A percentile compares a stretch with the other conserved stretches of the same genome.
Evolutionary conservation across 805 yeast genomes (phyloP).

Genomic region (Yamadazyma laniorum): DNA sequence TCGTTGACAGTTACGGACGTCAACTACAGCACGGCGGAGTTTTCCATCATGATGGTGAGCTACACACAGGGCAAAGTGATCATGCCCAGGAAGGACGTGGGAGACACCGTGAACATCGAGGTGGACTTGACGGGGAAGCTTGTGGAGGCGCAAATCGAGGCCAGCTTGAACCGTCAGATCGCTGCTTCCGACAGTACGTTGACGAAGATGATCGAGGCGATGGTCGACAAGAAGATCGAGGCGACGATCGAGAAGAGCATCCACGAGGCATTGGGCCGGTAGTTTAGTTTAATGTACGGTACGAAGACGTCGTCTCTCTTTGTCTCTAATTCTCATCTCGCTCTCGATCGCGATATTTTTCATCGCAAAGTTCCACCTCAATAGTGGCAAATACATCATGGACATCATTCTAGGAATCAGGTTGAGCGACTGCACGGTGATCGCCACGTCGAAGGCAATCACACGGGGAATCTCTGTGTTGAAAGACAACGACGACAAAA

Average conservation of each 20-base stretch:
- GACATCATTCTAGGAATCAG: slow-evolving; percentile 87
- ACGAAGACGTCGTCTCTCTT: no score
- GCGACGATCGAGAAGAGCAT: no score
- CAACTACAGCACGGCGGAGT: slow-evolving; percentile 52
- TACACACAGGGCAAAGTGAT: slow-evolving; percentile 85
- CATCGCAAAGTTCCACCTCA: no score
- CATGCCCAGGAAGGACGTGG: slow-evolving; percentile 61
- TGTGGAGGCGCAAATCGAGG: slow-evolving; percentile 78
- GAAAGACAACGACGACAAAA: slow-evolving; percentile 43
- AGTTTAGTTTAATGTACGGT: no score
- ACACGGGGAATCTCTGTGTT: slow-evolving; percentile 58
- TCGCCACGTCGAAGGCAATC: slow-evolving; percentile 94
- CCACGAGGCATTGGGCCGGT: no score
- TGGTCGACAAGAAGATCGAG: slow-evolving; percentile 32
- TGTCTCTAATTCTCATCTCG: no score
- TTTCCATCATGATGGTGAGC: slow-evolving; percentile 86
- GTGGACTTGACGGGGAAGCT: slow-evolving; percentile 94
- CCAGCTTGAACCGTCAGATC: slow-evolving; percentile 54
- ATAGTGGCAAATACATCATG: slow-evolving; percentile 44
- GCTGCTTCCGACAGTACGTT: slow-evolving; percentile 48
- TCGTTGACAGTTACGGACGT: slow-evolving; percentile 85
- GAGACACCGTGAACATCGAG: slow-evolving; percentile 79
- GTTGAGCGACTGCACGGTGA: slow-evolving; percentile 73
- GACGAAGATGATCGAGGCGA: slow-evolving; percentile 40
- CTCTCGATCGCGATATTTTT: no score